Conservation (phyloP, 2,329 filamentous ascomycete species). For the Coniella lustricola region DNA sequence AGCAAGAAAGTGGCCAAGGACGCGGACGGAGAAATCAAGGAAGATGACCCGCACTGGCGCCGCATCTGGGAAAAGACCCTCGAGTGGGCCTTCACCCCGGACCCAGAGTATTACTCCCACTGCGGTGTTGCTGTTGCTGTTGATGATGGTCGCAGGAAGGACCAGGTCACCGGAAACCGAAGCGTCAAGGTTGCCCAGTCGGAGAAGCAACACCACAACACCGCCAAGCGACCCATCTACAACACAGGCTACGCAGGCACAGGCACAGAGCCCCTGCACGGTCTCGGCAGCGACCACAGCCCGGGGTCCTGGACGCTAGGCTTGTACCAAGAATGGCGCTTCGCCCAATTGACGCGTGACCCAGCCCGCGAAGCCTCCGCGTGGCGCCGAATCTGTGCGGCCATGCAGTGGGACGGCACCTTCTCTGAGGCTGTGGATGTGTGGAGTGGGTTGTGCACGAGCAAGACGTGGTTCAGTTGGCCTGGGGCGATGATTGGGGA, state of each 20-base stretch:
- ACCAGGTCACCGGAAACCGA: too few species aligned
- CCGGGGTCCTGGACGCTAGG: constrained; percentile 18
- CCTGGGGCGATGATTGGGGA: constrained; percentile 18
- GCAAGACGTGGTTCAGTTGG: constrained; percentile 22
- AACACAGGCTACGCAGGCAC: constrained; percentile 12
- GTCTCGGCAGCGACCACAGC: constrained; percentile 17
- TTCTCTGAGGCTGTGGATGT: constrained; percentile 19
- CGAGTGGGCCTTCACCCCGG: constrained; percentile 16
- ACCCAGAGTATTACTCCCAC: background rate
- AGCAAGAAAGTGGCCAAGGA: too few species aligned
- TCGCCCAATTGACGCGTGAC: constrained; percentile 7
- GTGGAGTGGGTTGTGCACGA: constrained; percentile 12
- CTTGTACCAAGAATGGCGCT: constrained; percentile 19
- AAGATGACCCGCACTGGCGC: background rate
- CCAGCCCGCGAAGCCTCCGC: background rate
- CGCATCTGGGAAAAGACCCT: constrained; percentile 16
- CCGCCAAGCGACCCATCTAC: background rate
- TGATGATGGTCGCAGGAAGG: too few species aligned
- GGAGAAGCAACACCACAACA: background rate
- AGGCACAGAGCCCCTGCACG: constrained; percentile 13
- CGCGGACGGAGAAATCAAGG: background rate
- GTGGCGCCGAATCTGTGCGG: constrained; percentile 16
- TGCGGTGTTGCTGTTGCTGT: too few species aligned
- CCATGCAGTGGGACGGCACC: constrained; percentile 18
- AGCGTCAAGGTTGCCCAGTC: too few species aligned